Evolutionary conservation across 83 land plant genomes (phyloP).

Genomic region (Diphasiastrum complanatum): DNA sequence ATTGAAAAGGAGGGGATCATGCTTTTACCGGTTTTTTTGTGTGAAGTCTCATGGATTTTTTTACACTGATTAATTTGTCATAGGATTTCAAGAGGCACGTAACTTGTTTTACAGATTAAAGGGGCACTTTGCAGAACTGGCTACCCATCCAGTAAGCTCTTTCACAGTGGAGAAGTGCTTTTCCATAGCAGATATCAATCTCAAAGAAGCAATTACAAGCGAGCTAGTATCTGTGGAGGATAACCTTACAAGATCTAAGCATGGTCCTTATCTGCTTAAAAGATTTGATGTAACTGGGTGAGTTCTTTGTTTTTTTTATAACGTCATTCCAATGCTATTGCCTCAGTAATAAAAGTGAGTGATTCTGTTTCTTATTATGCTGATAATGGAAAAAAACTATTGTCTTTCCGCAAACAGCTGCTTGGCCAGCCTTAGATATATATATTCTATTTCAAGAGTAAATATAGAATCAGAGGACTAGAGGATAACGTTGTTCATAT

Average conservation of each 20-base stretch:
- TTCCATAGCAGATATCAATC: conserved; percentile 35
- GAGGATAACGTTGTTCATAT: too few relatives aligned
- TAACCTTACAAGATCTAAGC: conserved; percentile 71
- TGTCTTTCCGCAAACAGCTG: too few relatives aligned
- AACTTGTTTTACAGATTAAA: conserved; percentile 42
- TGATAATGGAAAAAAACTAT: too few relatives aligned
- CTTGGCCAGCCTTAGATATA: too few relatives aligned
- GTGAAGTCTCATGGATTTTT: too few relatives aligned
- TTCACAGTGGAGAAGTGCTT: conserved; percentile 81
- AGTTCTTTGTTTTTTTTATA: not conserved
- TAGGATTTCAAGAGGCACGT: not conserved
- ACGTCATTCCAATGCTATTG: too few relatives aligned
- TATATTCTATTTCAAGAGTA: too few relatives aligned
- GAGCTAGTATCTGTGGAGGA: conserved; percentile 48
- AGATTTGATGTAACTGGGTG: conserved; percentile 46
- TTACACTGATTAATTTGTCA: not conserved
- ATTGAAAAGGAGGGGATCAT: too few relatives aligned
- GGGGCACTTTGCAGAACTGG: conserved; percentile 77
- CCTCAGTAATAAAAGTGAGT: too few relatives aligned
- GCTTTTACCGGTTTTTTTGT: too few relatives aligned
- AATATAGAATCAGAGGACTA: too few relatives aligned
- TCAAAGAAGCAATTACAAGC: conserved; percentile 59
- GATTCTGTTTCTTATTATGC: too few relatives aligned
- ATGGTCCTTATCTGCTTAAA: conserved; percentile 69
- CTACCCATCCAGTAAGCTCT: conserved; percentile 52